phyloP scores from a whole-genome alignment of 345 rosid species.

The Carallia pectinifolia region DNA sequence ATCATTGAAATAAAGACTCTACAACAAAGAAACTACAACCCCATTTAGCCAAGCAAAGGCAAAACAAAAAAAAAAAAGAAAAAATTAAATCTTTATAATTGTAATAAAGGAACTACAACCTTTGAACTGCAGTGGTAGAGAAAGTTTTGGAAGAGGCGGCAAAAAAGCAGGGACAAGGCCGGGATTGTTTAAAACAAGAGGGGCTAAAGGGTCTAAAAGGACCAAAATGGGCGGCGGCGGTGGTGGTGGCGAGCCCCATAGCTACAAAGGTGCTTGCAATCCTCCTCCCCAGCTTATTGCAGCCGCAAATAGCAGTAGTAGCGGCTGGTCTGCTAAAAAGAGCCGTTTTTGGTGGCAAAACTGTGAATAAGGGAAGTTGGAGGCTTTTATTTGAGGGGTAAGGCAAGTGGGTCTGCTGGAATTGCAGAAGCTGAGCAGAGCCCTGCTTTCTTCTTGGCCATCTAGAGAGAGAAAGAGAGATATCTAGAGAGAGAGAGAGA shows the following conservation, averaged over 20 bases:
- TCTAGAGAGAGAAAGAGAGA: conserved; percentile 2
- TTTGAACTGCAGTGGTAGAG: conserved; percentile 25
- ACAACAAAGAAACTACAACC: conserved; percentile 28
- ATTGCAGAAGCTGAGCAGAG: conserved; percentile 9
- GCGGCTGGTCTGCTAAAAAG: conserved; percentile 6
- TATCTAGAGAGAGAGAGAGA: background rate
- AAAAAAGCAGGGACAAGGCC: conserved; percentile 32
- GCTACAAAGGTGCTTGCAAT: conserved; percentile 40
- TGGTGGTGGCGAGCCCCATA: conserved; percentile 59
- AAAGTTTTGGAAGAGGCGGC: conserved; percentile 19
- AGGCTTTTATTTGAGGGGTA: background rate
- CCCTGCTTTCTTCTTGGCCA: conserved; percentile 12
- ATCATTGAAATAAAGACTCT: background rate
- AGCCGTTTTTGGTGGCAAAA: conserved; percentile 37
- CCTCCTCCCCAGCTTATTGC: conserved; percentile 52
- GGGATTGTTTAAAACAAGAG: conserved; percentile 33
- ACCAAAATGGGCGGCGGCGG: conserved; percentile 26
- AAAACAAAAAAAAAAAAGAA: background rate
- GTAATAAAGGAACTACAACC: conserved; percentile 28
- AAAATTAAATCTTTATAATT: background rate
- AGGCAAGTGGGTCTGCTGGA: conserved; percentile 34
- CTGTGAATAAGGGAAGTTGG: conserved; percentile 5
- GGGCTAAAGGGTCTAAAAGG: conserved; percentile 45
- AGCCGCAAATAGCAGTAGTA: background rate
- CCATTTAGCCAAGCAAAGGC: background rate